A percentile compares a stretch with the other conserved stretches of the same genome.
These are phyloP conservation scores for Cladosporium sp. DNA, from an alignment of 2,329 filamentous ascomycete species.

Conservation along the genomic window DNA sequence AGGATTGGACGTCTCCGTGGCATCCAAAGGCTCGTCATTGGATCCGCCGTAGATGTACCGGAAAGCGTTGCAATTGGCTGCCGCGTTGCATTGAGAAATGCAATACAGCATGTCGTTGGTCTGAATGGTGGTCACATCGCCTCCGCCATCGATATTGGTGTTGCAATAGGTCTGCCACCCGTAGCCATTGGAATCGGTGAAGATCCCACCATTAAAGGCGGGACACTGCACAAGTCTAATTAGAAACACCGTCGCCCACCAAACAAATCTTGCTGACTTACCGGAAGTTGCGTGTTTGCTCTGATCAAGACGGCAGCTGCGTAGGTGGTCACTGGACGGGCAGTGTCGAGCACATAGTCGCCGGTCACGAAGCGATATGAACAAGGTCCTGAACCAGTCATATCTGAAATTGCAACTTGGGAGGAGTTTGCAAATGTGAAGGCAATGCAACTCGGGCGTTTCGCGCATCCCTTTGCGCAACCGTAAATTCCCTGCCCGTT, in stretches of 20 bases:
- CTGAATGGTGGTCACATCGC: not conserved
- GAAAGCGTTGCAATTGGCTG: not conserved
- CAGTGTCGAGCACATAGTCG: not conserved
- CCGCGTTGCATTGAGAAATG: not conserved
- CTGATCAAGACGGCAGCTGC: not conserved
- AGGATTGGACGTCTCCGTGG: not conserved
- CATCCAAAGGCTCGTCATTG: not conserved
- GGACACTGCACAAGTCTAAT: not conserved
- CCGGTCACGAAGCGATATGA: not conserved
- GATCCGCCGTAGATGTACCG: not conserved
- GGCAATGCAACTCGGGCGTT: not conserved
- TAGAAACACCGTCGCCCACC: not conserved
- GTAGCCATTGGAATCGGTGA: not conserved
- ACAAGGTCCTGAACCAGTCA: not conserved
- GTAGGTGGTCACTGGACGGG: not conserved
- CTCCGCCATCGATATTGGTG: not conserved
- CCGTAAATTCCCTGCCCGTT: not conserved
- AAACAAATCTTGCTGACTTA: not conserved
- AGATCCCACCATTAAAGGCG: not conserved
- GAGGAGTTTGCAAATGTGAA: not conserved
- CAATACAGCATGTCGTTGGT: not conserved
- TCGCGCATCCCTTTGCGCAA: not conserved
- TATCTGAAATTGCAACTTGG: not conserved
- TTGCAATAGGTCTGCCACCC: not conserved
- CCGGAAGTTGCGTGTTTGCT: not conserved